Evolutionary conservation across 306 rosid genomes (phyloP), one percentile per base, ranked within the genome.

Genomic region (Inga laurina): DNA sequence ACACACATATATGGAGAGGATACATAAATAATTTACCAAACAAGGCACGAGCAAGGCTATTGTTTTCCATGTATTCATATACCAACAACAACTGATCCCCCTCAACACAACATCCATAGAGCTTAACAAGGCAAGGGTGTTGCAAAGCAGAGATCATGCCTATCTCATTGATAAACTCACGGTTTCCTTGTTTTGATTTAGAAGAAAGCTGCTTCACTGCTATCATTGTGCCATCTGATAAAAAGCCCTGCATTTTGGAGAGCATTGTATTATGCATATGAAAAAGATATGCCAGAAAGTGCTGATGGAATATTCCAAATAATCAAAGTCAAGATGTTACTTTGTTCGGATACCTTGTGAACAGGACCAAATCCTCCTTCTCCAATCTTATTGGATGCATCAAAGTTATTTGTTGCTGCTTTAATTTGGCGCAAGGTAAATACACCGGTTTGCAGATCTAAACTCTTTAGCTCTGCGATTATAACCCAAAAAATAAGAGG

Each of bases 301-400:
- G 16, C 7, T 12, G 35, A 27, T 13, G 13, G 49, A 67, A 46
- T 15, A 85, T 34, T 22, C 14, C 18, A 37, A 45, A 54, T 16
- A 30, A 77, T 59, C 24, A 70, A 39, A 45, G 59, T 15, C 35
- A 56, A 24, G 72, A 13, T 70, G 54, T 27, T 12, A 10, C n/a
- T 7, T 54, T 76, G 52, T 34, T 37, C 9, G 4, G 37, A 67
- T 80, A 86, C 89, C 87, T 86, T 86, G 80, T 86, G 80, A 81
- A 92, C 93, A 27, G 87, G 83, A 74, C 95, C 95, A 82, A 92
- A 92, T 32, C 91, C 96, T 59, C 96, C 92, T 84, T 92, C 96
- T 16, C 93, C 93, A 81, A 92, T 88, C 89, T 88, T 90, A 81
- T 81, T 78, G 13, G 83, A 41, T 46, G 67, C 57, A 57, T 86